Evolutionary conservation across 2,329 filamentous ascomycete species (phyloP).

Genomic region (Sporothrix pseudoabietina): DNA sequence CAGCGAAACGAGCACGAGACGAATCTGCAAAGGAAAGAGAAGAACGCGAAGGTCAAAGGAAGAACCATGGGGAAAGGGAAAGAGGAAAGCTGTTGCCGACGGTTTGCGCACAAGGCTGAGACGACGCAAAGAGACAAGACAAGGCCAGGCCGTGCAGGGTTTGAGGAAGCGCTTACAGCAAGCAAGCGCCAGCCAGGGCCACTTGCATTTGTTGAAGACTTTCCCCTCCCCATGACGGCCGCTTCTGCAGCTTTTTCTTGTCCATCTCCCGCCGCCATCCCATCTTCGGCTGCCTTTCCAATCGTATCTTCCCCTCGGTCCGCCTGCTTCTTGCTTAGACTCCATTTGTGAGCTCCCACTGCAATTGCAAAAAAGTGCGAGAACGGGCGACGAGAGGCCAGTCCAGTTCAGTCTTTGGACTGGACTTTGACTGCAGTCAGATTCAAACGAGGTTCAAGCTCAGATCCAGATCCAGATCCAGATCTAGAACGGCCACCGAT

Average conservation of each 20-base stretch:
- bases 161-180: neutral
- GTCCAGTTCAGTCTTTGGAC: neutral
- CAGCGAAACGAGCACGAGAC: neutral
- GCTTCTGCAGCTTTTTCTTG: neutral
- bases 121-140: neutral
- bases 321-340: neutral
- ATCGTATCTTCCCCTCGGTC: neutral
- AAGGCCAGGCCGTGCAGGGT: neutral
- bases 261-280: conserved; percentile 13
- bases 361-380: neutral
- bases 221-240: neutral
- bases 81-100: neutral
- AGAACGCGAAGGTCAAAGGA: neutral
- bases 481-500: conserved; percentile 5
- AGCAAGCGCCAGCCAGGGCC: neutral
- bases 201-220: neutral
- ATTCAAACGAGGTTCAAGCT: neutral
- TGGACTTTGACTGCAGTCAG: neutral
- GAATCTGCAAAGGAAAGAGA: neutral
- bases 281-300: neutral
- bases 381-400: neutral
- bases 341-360: neutral
- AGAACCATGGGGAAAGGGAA: neutral
- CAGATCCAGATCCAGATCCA: too few relatives aligned
- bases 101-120: neutral